A percentile compares a stretch with the other conserved stretches of the same genome.
Evolutionary conservation across 495 filamentous ascomycete genomes (phyloP).

Genomic region (Xylaria palmicola): DNA sequence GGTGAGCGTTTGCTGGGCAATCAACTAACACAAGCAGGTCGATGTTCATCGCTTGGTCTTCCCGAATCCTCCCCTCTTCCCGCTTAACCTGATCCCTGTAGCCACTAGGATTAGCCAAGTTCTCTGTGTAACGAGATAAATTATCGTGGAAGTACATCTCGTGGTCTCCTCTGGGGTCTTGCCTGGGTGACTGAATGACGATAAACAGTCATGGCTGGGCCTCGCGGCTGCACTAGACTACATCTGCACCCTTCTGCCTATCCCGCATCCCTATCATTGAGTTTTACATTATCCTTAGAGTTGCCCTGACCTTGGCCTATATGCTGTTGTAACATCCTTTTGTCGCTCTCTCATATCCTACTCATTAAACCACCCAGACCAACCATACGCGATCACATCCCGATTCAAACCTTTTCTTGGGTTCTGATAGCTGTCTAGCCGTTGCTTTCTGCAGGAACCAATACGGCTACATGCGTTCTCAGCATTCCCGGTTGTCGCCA

Average conservation of each 20-base stretch:
- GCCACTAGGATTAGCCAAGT: neutral
- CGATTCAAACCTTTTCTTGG: neutral
- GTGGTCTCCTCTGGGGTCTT: no score
- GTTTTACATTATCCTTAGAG: neutral
- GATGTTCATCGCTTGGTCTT: neutral
- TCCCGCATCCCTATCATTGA: neutral
- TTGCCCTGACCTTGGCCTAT: neutral
- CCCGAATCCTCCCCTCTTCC: neutral
- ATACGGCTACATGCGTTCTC: constrained; percentile 14
- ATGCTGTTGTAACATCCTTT: neutral
- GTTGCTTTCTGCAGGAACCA: constrained; percentile 12
- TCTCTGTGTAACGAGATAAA: constrained; percentile 7
- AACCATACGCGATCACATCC: neutral
- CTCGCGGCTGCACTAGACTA: neutral
- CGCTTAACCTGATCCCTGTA: neutral
- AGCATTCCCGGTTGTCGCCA: neutral
- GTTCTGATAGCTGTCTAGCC: neutral
- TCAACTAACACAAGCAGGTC: neutral
- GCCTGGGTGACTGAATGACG: neutral
- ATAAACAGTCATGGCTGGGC: neutral
- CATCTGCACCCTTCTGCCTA: neutral
- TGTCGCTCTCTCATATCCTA: neutral
- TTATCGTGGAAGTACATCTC: constrained; percentile 5
- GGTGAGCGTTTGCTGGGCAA: neutral
- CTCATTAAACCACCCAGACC: neutral